Evolutionary conservation across 257 asterid species (phyloP).

Genomic region (Orobanche coerulescens): DNA sequence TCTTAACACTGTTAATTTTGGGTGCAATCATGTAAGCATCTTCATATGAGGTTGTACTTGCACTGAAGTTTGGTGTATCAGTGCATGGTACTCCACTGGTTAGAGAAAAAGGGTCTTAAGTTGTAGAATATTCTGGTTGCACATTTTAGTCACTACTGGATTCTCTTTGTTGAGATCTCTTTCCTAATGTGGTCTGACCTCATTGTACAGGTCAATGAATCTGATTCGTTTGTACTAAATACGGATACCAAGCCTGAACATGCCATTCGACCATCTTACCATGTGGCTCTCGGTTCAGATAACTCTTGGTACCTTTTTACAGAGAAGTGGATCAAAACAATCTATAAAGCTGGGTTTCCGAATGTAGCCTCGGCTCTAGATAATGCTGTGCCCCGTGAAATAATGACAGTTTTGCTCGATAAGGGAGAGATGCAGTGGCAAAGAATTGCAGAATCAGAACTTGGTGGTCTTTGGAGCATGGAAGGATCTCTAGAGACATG

Average conservation of each 20-base stretch:
- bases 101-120: constrained; percentile 7
- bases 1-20: neutral
- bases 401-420: constrained; percentile 62
- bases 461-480: constrained; percentile 87
- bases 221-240: constrained; percentile 53
- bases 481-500: constrained; percentile 98
- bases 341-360: constrained; percentile 83
- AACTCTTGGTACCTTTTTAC: constrained; percentile 98
- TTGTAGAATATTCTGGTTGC: constrained; percentile 20
- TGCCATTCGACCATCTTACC: constrained; percentile 55
- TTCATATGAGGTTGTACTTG: neutral
- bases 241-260: constrained; percentile 30
- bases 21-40: constrained; percentile 1
- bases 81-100: constrained; percentile 1
- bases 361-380: constrained; percentile 66
- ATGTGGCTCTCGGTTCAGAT: constrained; percentile 94
- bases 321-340: constrained; percentile 81
- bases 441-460: constrained; percentile 76
- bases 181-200: constrained; percentile 18
- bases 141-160: constrained; percentile 7
- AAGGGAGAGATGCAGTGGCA: constrained; percentile 83
- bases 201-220: constrained; percentile 49
- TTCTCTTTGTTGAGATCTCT: constrained; percentile 19
- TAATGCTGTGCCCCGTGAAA: constrained; percentile 76
- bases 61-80: constrained; percentile 7